Conservation (phyloP, 1,139 yeast genomes). For the Casaregolazyma lundiana region DNA sequence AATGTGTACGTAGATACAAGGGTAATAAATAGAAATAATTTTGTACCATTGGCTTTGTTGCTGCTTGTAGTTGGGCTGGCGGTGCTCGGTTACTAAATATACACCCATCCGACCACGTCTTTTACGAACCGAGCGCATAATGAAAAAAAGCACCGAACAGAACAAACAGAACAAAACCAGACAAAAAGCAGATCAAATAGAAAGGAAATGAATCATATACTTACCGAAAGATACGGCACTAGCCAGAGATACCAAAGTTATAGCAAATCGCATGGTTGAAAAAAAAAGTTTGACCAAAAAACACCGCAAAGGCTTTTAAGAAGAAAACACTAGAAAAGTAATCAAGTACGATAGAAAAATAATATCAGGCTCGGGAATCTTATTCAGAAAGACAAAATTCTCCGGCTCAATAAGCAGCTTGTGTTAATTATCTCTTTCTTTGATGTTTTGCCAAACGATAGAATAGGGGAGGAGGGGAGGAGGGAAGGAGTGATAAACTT, state of each 20-base stretch:
- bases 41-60: too few relatives aligned
- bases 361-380: neutral
- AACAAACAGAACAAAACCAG: neutral
- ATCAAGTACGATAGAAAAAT: neutral
- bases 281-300: neutral
- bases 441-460: neutral
- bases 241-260: slow-evolving; percentile 5
- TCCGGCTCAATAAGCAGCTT: neutral
- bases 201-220: neutral
- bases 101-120: too few relatives aligned
- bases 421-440: neutral
- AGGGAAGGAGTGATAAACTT: neutral
- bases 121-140: neutral
- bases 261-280: slow-evolving; percentile 8
- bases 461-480: neutral
- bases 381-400: neutral
- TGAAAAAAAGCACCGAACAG: neutral
- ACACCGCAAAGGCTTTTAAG: neutral
- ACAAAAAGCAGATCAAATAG: slow-evolving; percentile 1
- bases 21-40: too few relatives aligned
- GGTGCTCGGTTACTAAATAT: neutral
- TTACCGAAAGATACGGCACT: slow-evolving; percentile 6
- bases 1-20: too few relatives aligned
- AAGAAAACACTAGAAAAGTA: neutral
- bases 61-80: neutral